Evolutionary conservation across 257 asterid species (phyloP).

Genomic region (Prunella vulgaris): DNA sequence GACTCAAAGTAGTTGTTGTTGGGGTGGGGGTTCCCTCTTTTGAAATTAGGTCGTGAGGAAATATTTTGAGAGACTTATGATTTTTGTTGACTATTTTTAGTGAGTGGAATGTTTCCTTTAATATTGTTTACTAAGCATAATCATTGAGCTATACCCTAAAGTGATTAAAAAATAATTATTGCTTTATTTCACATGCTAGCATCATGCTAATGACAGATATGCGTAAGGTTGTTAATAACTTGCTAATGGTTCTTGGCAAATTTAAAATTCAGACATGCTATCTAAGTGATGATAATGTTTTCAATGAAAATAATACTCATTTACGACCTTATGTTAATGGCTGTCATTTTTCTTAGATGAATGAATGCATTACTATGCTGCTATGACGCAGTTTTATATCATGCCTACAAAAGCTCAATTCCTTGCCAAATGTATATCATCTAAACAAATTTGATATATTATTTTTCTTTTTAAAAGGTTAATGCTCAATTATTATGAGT

Average conservation of each 20-base stretch:
- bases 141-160: not conserved
- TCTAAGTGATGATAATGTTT: not conserved
- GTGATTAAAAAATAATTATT: not conserved
- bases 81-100: constrained; percentile 6
- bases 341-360: no score
- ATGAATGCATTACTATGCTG: not conserved
- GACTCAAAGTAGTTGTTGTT: not conserved
- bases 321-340: no score
- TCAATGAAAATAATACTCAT: no score
- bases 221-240: constrained; percentile 4
- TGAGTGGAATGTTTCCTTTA: constrained; percentile 9
- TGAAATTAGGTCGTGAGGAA: not conserved
- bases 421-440: not conserved
- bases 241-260: no score
- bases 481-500: no score
- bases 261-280: no score
- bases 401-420: not conserved
- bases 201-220: constrained; percentile 21
- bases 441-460: no score
- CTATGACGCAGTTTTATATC: not conserved
- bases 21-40: not conserved
- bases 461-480: no score
- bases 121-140: not conserved
- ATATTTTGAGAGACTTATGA: not conserved
- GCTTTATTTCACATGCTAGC: constrained; percentile 23